Conservation (phyloP, 2,329 filamentous ascomycete genomes). For the Leptographium lundbergii region DNA sequence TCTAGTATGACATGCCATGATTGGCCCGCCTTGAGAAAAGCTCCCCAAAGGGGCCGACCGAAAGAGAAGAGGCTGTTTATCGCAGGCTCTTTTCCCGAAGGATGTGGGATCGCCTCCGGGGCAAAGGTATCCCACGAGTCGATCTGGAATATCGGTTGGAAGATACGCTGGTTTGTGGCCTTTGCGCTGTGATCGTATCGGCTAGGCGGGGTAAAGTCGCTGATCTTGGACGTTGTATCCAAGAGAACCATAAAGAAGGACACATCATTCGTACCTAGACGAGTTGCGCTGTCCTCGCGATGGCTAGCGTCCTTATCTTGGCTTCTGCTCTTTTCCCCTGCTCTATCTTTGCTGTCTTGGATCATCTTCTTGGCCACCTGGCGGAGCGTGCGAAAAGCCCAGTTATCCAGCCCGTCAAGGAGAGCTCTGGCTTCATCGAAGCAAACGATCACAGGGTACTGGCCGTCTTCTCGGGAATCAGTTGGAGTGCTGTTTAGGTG, state of each 20-base stretch:
- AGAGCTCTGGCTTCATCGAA: background rate
- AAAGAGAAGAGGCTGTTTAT: background rate
- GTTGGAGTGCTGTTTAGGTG: background rate
- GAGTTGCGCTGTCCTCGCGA: too few relatives aligned
- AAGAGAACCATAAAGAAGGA: background rate
- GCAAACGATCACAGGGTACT: background rate
- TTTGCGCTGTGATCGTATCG: background rate
- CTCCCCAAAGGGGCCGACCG: slow-evolving; percentile 2
- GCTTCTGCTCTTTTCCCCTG: background rate
- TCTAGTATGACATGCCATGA: background rate
- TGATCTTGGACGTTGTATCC: background rate
- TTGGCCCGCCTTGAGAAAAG: background rate
- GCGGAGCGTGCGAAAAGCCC: slow-evolving; percentile 1
- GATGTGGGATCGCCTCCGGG: background rate
- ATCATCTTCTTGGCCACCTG: background rate
- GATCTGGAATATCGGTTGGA: background rate
- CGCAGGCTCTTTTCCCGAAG: too few relatives aligned
- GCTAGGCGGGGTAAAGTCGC: background rate
- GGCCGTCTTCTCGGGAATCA: too few relatives aligned
- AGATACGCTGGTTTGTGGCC: background rate
- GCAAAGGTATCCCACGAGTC: background rate
- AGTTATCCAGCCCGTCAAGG: background rate
- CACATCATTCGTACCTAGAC: too few relatives aligned
- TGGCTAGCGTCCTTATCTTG: background rate
- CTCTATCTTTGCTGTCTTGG: too few relatives aligned